These are phyloP conservation scores for Raddia guianensis DNA, from an alignment of 176 grass and related monocot genomes.

Conservation along the genomic window DNA sequence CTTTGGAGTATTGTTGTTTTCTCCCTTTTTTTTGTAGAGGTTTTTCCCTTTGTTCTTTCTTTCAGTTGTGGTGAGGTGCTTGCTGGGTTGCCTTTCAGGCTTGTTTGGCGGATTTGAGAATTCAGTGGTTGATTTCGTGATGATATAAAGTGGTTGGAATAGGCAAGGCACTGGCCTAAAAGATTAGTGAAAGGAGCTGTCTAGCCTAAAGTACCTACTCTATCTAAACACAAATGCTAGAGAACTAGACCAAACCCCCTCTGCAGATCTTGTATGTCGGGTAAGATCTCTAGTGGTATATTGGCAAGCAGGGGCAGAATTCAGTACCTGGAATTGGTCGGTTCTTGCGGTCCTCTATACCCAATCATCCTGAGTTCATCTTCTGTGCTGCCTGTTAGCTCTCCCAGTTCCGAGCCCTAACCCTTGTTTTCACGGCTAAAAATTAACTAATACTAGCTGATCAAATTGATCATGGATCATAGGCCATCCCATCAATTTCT, in stretches of 20 bases:
- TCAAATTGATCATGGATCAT: neutral
- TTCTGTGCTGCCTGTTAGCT: neutral
- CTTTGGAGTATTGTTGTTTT: neutral
- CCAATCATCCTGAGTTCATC: neutral
- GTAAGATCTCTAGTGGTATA: neutral
- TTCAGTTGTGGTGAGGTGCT: slow-evolving; percentile 23
- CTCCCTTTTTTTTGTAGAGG: too few relatives aligned
- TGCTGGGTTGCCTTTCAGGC: slow-evolving; percentile 27
- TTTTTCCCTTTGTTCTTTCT: neutral
- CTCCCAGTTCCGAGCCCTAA: neutral
- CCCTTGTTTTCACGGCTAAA: neutral
- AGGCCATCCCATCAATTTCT: slow-evolving; percentile 30
- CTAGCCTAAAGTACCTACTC: slow-evolving; percentile 8
- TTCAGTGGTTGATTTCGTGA: neutral
- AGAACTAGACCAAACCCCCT: neutral
- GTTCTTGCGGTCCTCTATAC: neutral
- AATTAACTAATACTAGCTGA: neutral
- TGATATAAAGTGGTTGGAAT: neutral
- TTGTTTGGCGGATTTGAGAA: neutral
- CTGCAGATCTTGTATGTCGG: neutral
- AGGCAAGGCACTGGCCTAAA: slow-evolving; percentile 4
- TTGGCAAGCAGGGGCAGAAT: neutral
- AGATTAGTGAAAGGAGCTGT: neutral
- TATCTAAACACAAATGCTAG: neutral
- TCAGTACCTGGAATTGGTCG: neutral